Percentiles rank a stretch among this genome's conserved stretches.
These are phyloP conservation scores for Glycine tomentella DNA, from an alignment of 306 rosid species.

Conservation along the genomic window DNA sequence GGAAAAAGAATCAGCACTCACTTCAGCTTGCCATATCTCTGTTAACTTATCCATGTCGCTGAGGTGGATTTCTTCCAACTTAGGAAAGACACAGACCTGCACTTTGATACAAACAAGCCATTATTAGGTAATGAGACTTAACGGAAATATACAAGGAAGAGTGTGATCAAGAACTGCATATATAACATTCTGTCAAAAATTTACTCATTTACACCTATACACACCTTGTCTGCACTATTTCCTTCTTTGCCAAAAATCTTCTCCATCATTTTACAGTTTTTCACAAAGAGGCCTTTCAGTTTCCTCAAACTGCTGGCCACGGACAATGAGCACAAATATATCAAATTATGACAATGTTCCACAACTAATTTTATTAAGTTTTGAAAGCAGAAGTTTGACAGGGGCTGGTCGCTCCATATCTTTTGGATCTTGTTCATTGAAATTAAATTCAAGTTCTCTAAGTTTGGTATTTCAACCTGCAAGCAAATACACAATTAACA, in stretches of 20 bases:
- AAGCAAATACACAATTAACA: background rate
- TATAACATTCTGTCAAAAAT: background rate
- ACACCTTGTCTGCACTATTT: background rate
- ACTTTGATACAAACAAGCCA: background rate
- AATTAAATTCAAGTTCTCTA: slow-evolving; percentile 39
- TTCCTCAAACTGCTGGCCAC: slow-evolving; percentile 39
- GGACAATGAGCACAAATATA: slow-evolving; percentile 14
- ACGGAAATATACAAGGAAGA: background rate
- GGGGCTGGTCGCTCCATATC: slow-evolving; percentile 16
- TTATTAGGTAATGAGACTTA: background rate
- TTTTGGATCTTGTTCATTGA: background rate
- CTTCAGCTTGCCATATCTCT: slow-evolving; percentile 11
- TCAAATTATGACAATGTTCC: background rate
- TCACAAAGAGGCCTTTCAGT: slow-evolving; percentile 45
- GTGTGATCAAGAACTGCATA: no score
- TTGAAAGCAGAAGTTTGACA: background rate
- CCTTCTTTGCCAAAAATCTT: background rate
- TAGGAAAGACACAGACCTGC: slow-evolving; percentile 24
- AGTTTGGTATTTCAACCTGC: slow-evolving; percentile 41
- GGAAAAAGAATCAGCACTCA: background rate
- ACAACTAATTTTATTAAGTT: background rate
- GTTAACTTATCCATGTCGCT: background rate
- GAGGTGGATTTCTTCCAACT: slow-evolving; percentile 29
- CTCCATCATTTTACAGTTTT: slow-evolving; percentile 36
- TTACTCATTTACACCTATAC: background rate